Base-by-base conservation (phyloP, 2,329 filamentous ascomycete genomes). In the Aspergillus sojae region DNA sequence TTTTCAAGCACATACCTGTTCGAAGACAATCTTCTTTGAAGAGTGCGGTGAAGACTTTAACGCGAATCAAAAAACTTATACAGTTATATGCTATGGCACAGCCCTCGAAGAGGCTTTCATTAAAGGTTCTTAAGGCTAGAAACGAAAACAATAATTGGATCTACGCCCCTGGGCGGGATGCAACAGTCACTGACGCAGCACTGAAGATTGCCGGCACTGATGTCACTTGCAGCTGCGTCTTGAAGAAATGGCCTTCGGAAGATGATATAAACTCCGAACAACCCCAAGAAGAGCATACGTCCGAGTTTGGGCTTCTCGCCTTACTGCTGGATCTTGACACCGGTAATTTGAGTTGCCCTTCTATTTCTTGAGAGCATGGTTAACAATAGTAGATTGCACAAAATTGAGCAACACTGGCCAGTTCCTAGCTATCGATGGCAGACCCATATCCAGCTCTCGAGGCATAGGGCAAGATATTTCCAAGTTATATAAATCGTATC, bases 61-160 rank as follows among this genome's bases (percentile, higher is more conserved):
- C 77, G 5, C 83, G 80, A 57, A 80, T 89, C 58, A 86, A 83
- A 71, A 80, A 79, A 28, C 65, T 86, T 26, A 71, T 90, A 48
- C 84, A 88, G 68, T 77, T 82, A 2, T 90, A 89, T 74, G 86
- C 86, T 11, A 79, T 89, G 46, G 85, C 87, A 19, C 81, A 86
- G 62, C 85, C 86, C 5, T 73, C 78, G 11, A 81, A 84, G n/a
- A 79, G 87, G 14, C 79, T 90, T 30, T 84, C 83, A 1, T 70
- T 87, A n/a, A 84, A 80, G 62, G 77, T 82, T 0, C 66, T 89
- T 23, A 86, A 87, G 72, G 84, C 81, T 2, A 88, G 88, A 72
- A 89, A 87, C 68, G 84, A 89, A 66, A 83, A 83, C 60, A 76
- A 71, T 4, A 91, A 91, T 53, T 88, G 86, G 79, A 78, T 82